A percentile compares a stretch with the other conserved stretches of the same genome.
Conservation (phyloP, 148 eudicot species). For the Chenopodium formosanum region DNA sequence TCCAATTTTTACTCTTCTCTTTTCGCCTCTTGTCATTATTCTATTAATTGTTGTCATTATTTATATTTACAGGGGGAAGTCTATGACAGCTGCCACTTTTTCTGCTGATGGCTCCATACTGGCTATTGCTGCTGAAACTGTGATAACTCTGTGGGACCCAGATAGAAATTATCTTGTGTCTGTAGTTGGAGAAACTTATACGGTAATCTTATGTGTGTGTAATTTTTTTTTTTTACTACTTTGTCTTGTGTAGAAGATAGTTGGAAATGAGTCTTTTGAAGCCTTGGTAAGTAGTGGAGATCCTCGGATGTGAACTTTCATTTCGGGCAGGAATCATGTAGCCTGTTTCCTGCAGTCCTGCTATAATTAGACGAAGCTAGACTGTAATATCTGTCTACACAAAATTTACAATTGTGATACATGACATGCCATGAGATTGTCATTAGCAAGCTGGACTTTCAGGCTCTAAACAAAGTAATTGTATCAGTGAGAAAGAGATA, state of each 20-base stretch:
- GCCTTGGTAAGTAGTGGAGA: no score
- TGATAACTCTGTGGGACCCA: constrained; percentile 94
- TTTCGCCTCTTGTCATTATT: background rate
- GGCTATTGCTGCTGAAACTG: constrained; percentile 91
- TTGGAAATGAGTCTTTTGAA: background rate
- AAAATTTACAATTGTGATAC: background rate
- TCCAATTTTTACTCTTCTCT: background rate
- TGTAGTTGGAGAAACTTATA: constrained; percentile 62
- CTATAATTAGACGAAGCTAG: background rate
- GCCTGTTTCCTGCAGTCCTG: background rate
- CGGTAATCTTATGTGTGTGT: constrained; percentile 39
- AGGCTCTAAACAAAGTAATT: background rate
- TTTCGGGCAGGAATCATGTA: background rate
- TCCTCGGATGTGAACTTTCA: background rate
- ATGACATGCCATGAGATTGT: background rate
- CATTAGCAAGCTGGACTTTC: background rate
- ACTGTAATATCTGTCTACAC: background rate
- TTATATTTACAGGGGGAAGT: constrained; percentile 53
- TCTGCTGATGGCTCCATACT: constrained; percentile 88
- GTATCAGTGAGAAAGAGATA: background rate
- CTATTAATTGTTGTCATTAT: background rate
- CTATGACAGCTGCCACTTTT: constrained; percentile 89
- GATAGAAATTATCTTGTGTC: constrained; percentile 77
- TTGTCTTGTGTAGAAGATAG: background rate
- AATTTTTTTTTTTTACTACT: background rate